Conservation (phyloP, 306 rosid species). For the Medicago arabica region DNA sequence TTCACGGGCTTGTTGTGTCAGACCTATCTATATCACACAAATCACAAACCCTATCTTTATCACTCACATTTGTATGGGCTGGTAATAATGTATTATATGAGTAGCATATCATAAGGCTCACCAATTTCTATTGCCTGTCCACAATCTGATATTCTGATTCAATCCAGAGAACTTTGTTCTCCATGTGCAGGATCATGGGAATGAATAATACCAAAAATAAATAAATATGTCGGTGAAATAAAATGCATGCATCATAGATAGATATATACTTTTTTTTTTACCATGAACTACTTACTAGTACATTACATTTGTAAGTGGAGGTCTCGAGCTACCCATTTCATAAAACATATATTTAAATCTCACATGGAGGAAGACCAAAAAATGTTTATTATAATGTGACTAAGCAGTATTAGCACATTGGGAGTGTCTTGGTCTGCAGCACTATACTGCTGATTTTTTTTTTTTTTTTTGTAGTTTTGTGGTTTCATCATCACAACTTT, state of each 20-base stretch:
- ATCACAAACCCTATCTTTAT: neutral
- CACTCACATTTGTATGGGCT: no score
- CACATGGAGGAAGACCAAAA: conserved; percentile 12
- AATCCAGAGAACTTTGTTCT: conserved; percentile 15
- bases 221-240: conserved; percentile 35
- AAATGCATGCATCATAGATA: conserved; percentile 3
- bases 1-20: neutral
- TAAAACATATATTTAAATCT: conserved; percentile 15
- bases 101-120: no score
- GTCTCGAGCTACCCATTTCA: conserved; percentile 30
- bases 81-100: no score
- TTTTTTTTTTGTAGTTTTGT: conserved; percentile 23
- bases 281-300: neutral
- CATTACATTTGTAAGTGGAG: neutral
- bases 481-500: neutral
- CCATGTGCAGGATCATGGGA: conserved; percentile 14
- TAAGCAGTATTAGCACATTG: neutral
- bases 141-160: conserved; percentile 5
- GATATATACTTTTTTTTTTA: neutral
- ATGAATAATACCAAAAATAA: neutral
- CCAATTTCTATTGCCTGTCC: neutral
- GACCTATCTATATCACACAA: neutral
- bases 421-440: conserved; percentile 3
- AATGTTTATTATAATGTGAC: conserved; percentile 9
- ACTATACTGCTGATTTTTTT: neutral